Base-by-base conservation (phyloP, 208 protist species). In the Giardia muris region DNA sequence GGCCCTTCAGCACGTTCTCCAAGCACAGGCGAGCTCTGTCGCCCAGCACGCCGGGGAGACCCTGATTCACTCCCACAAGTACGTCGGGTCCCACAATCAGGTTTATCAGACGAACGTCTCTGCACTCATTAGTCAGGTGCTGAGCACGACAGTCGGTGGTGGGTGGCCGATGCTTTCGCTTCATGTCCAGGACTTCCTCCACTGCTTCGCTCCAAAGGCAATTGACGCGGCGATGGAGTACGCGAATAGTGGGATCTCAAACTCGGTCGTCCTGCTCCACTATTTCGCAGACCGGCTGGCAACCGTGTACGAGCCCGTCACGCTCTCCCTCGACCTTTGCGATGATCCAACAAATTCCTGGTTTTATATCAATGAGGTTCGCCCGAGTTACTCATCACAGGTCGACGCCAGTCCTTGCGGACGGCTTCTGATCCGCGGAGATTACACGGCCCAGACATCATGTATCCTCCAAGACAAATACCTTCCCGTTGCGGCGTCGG, bases 311-410 rank as follows among this genome's bases (percentile, higher is more conserved):
- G 86, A 89, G 19, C 86, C 86, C 42, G 42, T 89, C 45, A 46
- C 4, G 3, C 42, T 89, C 3, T 89, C 4, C 4, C 45, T 89
- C 19, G 22, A 10, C 86, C 87, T 90, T 1, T 90, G 87, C 44
- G 87, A 90, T n/a, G 87, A 90, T 90, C 87, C 87, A 4, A 90
- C 87, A 67, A 90, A 90, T 22, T 0, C 87, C 4, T 90, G 87
- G 87, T 90, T 90, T 47, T 90, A 90, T n/a, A n/a, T 90, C 45
- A 90, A 90, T 45, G 87, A 90, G 2, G n/a, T 45, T 10, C 0
- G 87, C 0, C 2, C 45, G n/a, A 90, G 30, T 44, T 90, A 90
- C 48, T 4, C 2, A 43, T 2, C 1, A 2, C 87, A 22, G 10
- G 10, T 90, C 0, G 87, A 90, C 44, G 30, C 1, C 30, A 2